Evolutionary conservation across 1,284 basidiomycete species (phyloP), one percentile per base, ranked within the genome.

Genomic region (Ganoderma resinaceum): DNA sequence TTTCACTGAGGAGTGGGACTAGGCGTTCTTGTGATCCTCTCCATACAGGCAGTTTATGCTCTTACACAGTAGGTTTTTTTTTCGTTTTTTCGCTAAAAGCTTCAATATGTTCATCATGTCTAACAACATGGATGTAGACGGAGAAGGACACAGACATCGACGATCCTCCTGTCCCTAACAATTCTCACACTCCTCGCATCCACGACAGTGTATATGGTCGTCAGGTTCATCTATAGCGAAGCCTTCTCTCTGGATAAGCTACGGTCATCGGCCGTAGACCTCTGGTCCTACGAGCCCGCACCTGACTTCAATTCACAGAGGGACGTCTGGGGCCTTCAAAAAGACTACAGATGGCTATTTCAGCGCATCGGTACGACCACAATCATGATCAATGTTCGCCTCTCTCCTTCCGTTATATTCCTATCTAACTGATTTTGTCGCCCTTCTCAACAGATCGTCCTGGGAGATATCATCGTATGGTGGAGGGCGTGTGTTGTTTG

Each of bases 401-500:
- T 26, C n/a, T 20, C 7, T 37, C 11, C 2, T 26, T 11, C 23
- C 23, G 1, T 29, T 3, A 29, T 53, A 11, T 2, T 12, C 11
- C 2, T 1, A 29, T 23, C 49, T 12, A 1, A 53, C 49, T 23
- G n/a, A 26, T 1, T 16, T 11, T n/a, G 20, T 11, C 16, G 23
- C 2, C 20, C 40, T n/a, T 3, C 6, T 20, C 37, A 20, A 23
- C 3, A 61, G 60, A 43, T 61, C 12, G 4, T 61, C 26, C n/a
- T 61, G 23, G 60, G 60, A 29, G 60, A 61, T 20, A 23, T 42
- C 11, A 46, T 61, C 26, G 60, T 61, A 5, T 61, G 60, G 23
- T 61, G 60, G 60, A 61, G 60, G n/a, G 60, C 60, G 14, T 43
- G 37, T 12, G 60, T 42, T 9, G 12, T 61, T 3, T 61, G 60